These are phyloP conservation scores for Stereum hirsutum DNA, from an alignment of 1,284 basidiomycete genomes.

Conservation along the genomic window DNA sequence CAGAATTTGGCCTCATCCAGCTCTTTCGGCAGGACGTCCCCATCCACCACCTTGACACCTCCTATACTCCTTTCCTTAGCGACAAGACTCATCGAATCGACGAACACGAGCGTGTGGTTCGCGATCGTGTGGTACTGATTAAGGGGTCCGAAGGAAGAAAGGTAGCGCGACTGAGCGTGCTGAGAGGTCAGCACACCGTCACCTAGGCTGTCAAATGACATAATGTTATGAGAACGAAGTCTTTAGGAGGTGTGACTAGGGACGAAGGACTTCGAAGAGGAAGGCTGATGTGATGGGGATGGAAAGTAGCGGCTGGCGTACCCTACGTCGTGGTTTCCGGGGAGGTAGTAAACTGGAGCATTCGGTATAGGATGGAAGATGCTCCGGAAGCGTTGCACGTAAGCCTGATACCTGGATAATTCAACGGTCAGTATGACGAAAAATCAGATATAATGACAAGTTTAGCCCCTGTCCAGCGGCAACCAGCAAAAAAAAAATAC, in stretches of 20 bases:
- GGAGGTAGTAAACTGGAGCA: slow-evolving; percentile 58
- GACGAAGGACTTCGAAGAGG: no score
- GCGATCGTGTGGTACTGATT: slow-evolving; percentile 46
- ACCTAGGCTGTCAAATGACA: slow-evolving; percentile 4
- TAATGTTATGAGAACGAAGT: neutral
- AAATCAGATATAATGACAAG: neutral
- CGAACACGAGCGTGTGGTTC: slow-evolving; percentile 64
- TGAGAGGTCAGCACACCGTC: no score
- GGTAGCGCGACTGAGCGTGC: slow-evolving; percentile 60
- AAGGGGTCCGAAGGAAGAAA: slow-evolving; percentile 54
- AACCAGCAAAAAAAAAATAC: no score
- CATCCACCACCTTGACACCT: slow-evolving; percentile 30
- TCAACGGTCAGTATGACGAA: slow-evolving; percentile 1
- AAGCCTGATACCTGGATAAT: slow-evolving; percentile 53
- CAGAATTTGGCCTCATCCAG: slow-evolving; percentile 4
- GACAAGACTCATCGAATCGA: slow-evolving; percentile 71
- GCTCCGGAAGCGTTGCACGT: slow-evolving; percentile 55
- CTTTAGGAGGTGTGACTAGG: no score
- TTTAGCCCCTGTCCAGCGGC: no score
- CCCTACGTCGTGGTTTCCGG: slow-evolving; percentile 88
- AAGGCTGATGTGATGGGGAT: neutral
- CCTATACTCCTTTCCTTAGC: slow-evolving; percentile 72
- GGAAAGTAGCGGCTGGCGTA: slow-evolving; percentile 20
- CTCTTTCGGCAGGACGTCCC: slow-evolving; percentile 36
- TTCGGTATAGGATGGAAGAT: slow-evolving; percentile 46